Percentiles rank a stretch among this genome's conserved stretches.
Conservation (phyloP, 805 yeast genomes). For the Ogataea nakhonphanomensis region DNA sequence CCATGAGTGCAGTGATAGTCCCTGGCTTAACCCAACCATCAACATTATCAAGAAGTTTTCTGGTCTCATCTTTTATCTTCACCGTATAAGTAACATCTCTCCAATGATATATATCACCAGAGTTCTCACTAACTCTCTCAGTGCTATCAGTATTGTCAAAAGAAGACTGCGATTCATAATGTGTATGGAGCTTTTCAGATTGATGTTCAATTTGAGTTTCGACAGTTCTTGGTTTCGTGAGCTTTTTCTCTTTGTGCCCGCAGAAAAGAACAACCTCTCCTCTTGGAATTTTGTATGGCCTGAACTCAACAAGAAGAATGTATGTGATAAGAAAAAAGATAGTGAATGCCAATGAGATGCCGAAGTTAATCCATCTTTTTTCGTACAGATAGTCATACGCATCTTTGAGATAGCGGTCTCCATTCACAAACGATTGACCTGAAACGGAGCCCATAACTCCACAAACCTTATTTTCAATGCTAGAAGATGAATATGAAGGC, state of each 20-base stretch:
- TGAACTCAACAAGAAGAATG: constrained; percentile 49
- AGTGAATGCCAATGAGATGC: constrained; percentile 53
- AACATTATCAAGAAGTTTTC: no score
- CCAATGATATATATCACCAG: no score
- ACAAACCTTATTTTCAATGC: constrained; percentile 44
- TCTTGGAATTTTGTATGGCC: constrained; percentile 56
- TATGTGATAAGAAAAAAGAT: constrained; percentile 52
- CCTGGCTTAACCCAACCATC: no score
- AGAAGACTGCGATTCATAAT: no score
- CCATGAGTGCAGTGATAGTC: constrained; percentile 71
- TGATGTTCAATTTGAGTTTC: no score
- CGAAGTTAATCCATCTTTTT: constrained; percentile 77
- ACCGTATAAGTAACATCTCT: no score
- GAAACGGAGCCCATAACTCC: constrained; percentile 45
- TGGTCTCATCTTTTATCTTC: no score
- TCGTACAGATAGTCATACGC: constrained; percentile 48
- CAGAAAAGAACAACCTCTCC: constrained; percentile 64
- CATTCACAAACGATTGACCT: constrained; percentile 40
- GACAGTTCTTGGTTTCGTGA: no score
- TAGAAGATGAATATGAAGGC: constrained; percentile 43
- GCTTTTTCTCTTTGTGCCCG: constrained; percentile 32
- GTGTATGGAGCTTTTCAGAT: no score
- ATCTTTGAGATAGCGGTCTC: constrained; percentile 49
- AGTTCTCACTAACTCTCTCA: no score
- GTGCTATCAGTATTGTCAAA: no score